Evolutionary conservation across 371 early-diverging fungal species (phyloP).

Genomic region (Lichtheimia hyalospora): DNA sequence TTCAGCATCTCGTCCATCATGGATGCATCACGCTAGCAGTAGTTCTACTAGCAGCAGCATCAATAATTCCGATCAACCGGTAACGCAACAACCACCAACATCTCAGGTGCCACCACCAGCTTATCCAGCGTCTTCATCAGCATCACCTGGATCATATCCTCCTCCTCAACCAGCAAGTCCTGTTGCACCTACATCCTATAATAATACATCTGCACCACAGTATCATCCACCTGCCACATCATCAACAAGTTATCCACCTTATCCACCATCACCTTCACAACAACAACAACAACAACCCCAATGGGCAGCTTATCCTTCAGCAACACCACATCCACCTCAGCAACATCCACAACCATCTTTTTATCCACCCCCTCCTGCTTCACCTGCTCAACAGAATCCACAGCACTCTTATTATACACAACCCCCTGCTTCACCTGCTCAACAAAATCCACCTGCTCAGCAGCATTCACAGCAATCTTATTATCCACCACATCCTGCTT

Average conservation of each 20-base stretch:
- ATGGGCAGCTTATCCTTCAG: not conserved
- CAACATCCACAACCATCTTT: not conserved
- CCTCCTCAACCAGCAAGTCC: not conserved
- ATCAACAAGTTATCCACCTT: slow-evolving; percentile 1
- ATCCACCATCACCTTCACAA: not conserved
- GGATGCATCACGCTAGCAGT: not conserved
- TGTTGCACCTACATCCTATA: not conserved
- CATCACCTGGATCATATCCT: not conserved
- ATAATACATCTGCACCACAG: not conserved
- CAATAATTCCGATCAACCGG: not conserved
- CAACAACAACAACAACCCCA: not conserved
- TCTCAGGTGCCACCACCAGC: not conserved
- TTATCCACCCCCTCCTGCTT: not conserved
- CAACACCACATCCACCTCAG: not conserved
- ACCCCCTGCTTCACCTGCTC: too few species aligned
- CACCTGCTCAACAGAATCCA: not conserved
- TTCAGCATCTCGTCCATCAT: not conserved
- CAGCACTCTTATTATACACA: not conserved
- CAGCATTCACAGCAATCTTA: slow-evolving; percentile 3
- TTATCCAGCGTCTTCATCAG: not conserved
- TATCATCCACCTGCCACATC: not conserved
- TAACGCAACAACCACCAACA: not conserved
- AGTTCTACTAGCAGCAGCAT: slow-evolving; percentile 1
- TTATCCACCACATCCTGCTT: not conserved
- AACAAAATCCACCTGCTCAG: not conserved